Base-by-base conservation (phyloP, 768 basidiomycete species). In the Mrakia blollopis region DNA sequence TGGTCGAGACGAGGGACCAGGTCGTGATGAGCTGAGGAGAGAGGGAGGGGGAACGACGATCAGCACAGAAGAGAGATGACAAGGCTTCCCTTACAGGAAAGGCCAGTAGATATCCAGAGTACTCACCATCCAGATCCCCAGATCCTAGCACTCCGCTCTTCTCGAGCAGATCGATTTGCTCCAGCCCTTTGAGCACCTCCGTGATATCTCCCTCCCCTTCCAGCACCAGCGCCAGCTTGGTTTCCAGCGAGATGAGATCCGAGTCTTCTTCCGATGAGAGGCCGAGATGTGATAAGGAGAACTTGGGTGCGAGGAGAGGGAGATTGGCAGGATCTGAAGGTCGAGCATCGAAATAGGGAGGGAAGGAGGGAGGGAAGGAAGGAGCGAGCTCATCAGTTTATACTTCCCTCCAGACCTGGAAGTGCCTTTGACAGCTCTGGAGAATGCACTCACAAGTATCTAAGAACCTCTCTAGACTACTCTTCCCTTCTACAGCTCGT, bases 221-320 rank as follows among this genome's bases (percentile, higher is more conserved):
- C 13, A 78, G 67, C 23, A 78, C 70, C 18, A 78, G 47, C 57
- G 74, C 73, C 32, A 78, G 35, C 67, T 78, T 78, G 60, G 78
- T 73, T 30, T 65, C 47, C 5, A 62, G 39, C 30, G 78, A 74
- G 67, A 78, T 57, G 18, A 78, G 60, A 25, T 75, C 68, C 50
- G 57, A n/a, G 50, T 79, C 79, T 9, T 81, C 80, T 37, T 68
- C 65, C 23, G 65, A 44, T 13, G 65, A 68, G 39, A 68, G 65
- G 0, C 65, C 18, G 25, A 68, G 65, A 9, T 68, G 65, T 0
- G 65, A 68, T 39, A 68, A 39, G 18, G 65, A 68, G 65, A 68
- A 68, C 25, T 41, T 68, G 35, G 65, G 65, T 6, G 35, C 65
- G 37, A 68, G 65, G 21, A 68, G 37, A 7, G 65, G 65, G 39